These are phyloP conservation scores for Pochonia chlamydosporia DNA, from an alignment of 2,329 filamentous ascomycete genomes.

Conservation along the genomic window DNA sequence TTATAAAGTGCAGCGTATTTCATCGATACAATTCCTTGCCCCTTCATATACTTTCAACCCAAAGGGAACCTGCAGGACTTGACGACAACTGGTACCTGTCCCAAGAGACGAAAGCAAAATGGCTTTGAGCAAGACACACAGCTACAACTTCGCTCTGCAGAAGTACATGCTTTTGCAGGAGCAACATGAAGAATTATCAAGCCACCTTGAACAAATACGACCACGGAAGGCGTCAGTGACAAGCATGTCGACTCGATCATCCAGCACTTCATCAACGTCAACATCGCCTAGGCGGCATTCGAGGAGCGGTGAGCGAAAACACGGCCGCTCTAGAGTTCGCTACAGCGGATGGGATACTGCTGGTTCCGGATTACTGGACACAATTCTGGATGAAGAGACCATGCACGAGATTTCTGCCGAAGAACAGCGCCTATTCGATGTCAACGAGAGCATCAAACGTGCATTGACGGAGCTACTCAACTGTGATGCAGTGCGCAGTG, in stretches of 20 bases:
- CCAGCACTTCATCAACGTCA: conserved; percentile 55
- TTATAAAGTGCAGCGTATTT: neutral
- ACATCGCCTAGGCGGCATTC: conserved; percentile 42
- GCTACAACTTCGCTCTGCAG: conserved; percentile 44
- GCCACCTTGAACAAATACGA: conserved; percentile 46
- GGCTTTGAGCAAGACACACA: conserved; percentile 20
- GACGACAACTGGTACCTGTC: neutral
- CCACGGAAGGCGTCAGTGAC: conserved; percentile 28
- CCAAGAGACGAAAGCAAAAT: conserved; percentile 18
- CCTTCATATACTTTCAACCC: neutral
- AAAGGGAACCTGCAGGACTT: too few species aligned
- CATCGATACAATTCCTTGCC: neutral
- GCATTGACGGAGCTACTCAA: conserved; percentile 57
- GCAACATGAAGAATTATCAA: conserved; percentile 47
- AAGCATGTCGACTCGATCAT: conserved; percentile 32
- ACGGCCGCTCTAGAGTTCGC: conserved; percentile 21
- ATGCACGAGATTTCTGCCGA: conserved; percentile 44
- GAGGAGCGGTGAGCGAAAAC: conserved; percentile 21
- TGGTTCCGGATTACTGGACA: conserved; percentile 24
- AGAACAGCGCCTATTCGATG: conserved; percentile 47
- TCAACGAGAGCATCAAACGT: conserved; percentile 57
- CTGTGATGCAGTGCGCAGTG: conserved; percentile 47
- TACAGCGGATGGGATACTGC: conserved; percentile 28
- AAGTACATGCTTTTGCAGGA: conserved; percentile 49
- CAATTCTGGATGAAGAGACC: conserved; percentile 41